Conservation (phyloP, 805 yeast species). For the Pichia nanzhaoensis region DNA sequence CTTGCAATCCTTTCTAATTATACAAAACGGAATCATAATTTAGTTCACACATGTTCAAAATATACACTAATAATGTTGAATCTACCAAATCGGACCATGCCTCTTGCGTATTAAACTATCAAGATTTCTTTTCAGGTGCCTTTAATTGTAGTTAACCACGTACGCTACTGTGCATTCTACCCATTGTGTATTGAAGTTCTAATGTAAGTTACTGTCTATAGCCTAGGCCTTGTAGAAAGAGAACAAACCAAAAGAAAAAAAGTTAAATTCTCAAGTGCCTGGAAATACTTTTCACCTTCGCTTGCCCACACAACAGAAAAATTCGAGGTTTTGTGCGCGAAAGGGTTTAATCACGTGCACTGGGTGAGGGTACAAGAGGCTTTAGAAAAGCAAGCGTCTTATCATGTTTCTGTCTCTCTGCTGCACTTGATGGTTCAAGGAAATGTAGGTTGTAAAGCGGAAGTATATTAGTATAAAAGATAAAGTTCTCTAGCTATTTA, state of each 20-base stretch:
- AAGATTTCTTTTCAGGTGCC: conserved; percentile 9
- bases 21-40: too few relatives aligned
- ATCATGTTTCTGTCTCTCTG: too few relatives aligned
- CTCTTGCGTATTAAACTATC: conserved; percentile 20
- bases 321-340: neutral
- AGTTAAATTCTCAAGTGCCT: too few relatives aligned
- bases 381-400: too few relatives aligned
- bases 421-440: too few relatives aligned
- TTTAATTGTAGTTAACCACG: conserved; percentile 35
- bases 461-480: too few relatives aligned
- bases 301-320: neutral
- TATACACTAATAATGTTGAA: conserved; percentile 2
- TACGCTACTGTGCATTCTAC: conserved; percentile 99
- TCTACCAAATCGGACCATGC: conserved; percentile 31
- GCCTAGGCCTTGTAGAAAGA: conserved; percentile 11
- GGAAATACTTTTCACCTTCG: neutral
- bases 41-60: too few relatives aligned
- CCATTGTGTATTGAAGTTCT: conserved; percentile 60
- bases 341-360: conserved; percentile 7
- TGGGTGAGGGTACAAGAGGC: too few relatives aligned
- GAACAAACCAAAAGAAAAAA: neutral
- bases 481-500: too few relatives aligned
- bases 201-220: conserved; percentile 6
- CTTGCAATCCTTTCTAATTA: too few relatives aligned
- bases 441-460: too few relatives aligned